Evolutionary conservation across 768 basidiomycete species (phyloP).

Genomic region (Boletus patriciae): DNA sequence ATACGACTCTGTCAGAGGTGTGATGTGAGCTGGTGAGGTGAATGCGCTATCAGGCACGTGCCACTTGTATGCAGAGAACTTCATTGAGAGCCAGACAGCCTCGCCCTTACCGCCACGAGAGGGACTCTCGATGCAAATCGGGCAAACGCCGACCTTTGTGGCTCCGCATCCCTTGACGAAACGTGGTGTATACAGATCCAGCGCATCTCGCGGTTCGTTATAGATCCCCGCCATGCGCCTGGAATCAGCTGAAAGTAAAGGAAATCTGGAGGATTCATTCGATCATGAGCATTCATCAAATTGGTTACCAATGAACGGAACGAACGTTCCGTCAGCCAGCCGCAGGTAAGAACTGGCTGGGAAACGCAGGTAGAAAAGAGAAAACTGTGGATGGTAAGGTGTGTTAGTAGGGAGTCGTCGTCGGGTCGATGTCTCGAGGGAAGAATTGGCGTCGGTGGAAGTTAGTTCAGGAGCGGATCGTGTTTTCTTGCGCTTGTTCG

Average conservation of each 20-base stretch:
- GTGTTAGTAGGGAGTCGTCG: slow-evolving; percentile 55
- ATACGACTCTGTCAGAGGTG: slow-evolving; percentile 18
- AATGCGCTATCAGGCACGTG: slow-evolving; percentile 32
- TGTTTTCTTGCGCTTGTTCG: slow-evolving; percentile 14
- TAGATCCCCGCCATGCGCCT: slow-evolving; percentile 43
- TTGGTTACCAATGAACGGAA: slow-evolving; percentile 5
- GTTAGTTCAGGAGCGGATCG: not conserved
- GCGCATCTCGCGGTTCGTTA: slow-evolving; percentile 57
- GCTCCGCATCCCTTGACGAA: slow-evolving; percentile 69
- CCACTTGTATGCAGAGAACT: slow-evolving; percentile 84
- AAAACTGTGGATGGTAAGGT: slow-evolving; percentile 48
- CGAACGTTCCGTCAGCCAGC: slow-evolving; percentile 41
- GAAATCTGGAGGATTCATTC: slow-evolving; percentile 15
- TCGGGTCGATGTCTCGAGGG: slow-evolving; percentile 12
- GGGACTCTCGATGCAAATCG: slow-evolving; percentile 64
- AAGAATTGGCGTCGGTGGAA: not conserved
- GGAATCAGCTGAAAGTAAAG: slow-evolving; percentile 15
- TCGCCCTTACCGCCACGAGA: slow-evolving; percentile 64
- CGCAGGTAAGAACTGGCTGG: slow-evolving; percentile 60
- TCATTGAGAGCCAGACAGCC: slow-evolving; percentile 72
- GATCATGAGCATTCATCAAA: not conserved
- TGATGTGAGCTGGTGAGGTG: slow-evolving; percentile 3
- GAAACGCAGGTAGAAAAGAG: slow-evolving; percentile 70
- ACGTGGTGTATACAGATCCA: slow-evolving; percentile 78
- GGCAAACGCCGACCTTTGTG: slow-evolving; percentile 74